Evolutionary conservation across 768 basidiomycete genomes (phyloP), one percentile per base, ranked within the genome.

Genomic region (Tubosaeta sp.): DNA sequence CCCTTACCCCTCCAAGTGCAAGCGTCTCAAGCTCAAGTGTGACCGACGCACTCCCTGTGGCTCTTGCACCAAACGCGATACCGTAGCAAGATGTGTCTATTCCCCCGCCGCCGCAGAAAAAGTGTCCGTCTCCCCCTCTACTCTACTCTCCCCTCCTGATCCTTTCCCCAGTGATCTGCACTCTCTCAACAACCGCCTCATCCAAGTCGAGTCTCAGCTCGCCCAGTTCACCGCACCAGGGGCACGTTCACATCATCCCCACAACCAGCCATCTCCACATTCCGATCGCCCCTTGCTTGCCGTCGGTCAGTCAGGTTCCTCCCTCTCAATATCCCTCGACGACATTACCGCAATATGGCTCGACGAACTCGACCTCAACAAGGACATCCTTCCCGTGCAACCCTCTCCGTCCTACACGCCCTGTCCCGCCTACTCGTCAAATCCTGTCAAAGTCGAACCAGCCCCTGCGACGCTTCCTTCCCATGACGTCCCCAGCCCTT

Each of bases 61-160:
- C 1, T 84, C 83, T 26, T 92, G 91, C 59, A 77, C 82, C 16
- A 91, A 91, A 64, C 84, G 89, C 55, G 85, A 88, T 62, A 88
- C 86, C 0, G 78, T 86, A 11, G 71, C 74, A 4, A 75, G 86
- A 59, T 91, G 88, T 60, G 75, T 85, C 6, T 91, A 91, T 65
- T 88, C 88, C 0, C 82, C 86, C 22, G 88, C 86, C 14, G 90
- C 90, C 0, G 84, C 87, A 16, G 90, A 92, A 72, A 92, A 91
- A 79, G 84, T 92, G 83, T 87, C 52, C 47, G 84, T 74, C 19
- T 35, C 46, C 57, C 55, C 58, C 35, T 58, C 7, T 19, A 34
- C 16, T 33, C 11, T 10, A 31, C 5, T 3, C 29, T 22, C 26
- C 16, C 6, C 42, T 31, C 17, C 43, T 13, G 6, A 43, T 25